Base-by-base conservation (phyloP, 495 filamentous ascomycete species). In the Hypoxylon lienhwacheense region DNA sequence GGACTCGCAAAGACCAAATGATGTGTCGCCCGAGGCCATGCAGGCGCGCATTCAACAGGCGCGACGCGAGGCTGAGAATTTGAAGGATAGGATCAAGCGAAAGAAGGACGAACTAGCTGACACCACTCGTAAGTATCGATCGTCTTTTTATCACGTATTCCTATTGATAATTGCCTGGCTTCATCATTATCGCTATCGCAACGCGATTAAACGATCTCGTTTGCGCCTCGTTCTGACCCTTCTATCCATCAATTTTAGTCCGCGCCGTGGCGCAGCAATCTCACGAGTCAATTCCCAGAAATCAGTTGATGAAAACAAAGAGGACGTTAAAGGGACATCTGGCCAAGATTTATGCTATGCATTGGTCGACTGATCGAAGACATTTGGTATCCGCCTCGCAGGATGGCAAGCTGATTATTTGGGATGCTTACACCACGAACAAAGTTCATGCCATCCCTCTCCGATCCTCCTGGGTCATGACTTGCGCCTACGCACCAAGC, bases 31-130 rank as follows among this genome's bases (percentile, higher is more conserved):
- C 47, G 79, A 82, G 73, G 76, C 76, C 63, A 82, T 82, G 79
- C 79, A 82, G 70, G 73, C 76, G 68, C 89, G 88, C 78, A 98
- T 98, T 69, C 91, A 95, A 69, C 87, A 92, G 60, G 93, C 93
- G 67, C 84, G 93, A 77, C 89, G 93, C 78, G 93, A 98, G 80
- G 93, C 93, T 58, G 93, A 98, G 79, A 90, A 87, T 29, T 77
- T 98, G 58, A 98, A 98, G 81, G 93, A 97, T 71, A 85, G 89
- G 75, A 98, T 98, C 81, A 98, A 95, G 85, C 84, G 91, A 76
- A 93, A 93, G 82, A 98, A 97, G 86, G 93, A 98, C 83, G 93
- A 97, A 73, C 80, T 98, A 60, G 95, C 91, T 66, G 93, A 98
- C 74, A 92, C 91, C 55, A 92, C 91, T 63, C 85, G 93, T 98